A percentile compares a stretch with the other conserved stretches of the same genome.
These are phyloP conservation scores for Boechera stricta DNA, from an alignment of 345 rosid species.

Conservation along the genomic window DNA sequence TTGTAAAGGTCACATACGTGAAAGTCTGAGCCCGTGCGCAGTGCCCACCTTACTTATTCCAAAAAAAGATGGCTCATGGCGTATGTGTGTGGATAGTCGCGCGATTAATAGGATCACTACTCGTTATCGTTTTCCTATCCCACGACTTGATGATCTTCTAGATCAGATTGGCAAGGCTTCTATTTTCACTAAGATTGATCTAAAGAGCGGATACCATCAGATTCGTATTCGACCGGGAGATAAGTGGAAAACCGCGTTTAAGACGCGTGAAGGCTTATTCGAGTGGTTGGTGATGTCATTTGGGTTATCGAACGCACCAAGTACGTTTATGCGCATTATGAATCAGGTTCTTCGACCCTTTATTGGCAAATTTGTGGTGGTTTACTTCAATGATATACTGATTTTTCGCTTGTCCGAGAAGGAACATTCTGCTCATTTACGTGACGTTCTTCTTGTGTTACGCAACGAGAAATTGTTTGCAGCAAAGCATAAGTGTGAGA, in stretches of 20 bases:
- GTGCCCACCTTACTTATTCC: too few relatives aligned
- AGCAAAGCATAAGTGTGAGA: background rate
- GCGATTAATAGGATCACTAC: background rate
- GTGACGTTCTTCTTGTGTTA: background rate
- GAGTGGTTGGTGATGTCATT: background rate
- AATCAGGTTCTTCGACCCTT: background rate
- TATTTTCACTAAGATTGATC: background rate
- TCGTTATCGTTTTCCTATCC: background rate
- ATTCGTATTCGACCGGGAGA: background rate
- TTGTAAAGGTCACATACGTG: too few relatives aligned
- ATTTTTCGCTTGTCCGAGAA: background rate
- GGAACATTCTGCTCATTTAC: background rate
- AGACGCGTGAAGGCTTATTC: background rate
- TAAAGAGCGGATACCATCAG: background rate
- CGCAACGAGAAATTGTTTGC: background rate
- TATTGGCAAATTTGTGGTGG: background rate
- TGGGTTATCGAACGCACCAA: background rate
- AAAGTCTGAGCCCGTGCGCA: too few relatives aligned
- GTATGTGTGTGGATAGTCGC: background rate
- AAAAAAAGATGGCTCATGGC: too few relatives aligned
- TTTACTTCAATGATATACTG: background rate
- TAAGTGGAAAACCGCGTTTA: background rate
- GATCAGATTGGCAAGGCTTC: fast-evolving
- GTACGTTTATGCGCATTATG: background rate
- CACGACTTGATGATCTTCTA: background rate